Evolutionary conservation across 306 rosid genomes (phyloP).

Genomic region (Rosa rugosa): DNA sequence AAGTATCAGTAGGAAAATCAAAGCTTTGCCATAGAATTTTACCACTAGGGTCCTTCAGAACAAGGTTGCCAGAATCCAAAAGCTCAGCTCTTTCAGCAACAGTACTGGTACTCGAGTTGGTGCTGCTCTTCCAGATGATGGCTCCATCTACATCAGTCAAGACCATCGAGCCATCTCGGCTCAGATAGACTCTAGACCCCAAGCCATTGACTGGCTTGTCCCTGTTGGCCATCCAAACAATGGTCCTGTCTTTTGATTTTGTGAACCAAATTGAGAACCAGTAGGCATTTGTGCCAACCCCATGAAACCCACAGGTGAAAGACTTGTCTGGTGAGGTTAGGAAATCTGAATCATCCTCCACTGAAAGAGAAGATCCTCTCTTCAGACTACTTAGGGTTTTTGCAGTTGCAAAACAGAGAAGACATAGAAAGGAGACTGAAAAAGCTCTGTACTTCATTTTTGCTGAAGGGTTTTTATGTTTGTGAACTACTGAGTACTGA

Average conservation of each 20-base stretch:
- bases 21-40: constrained; percentile 32
- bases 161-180: constrained; percentile 20
- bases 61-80: constrained; percentile 18
- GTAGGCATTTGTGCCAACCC: constrained; percentile 24
- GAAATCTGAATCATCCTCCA: constrained; percentile 1
- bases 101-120: constrained; percentile 4
- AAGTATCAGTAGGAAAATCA: constrained; percentile 27
- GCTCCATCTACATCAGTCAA: constrained; percentile 24
- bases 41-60: constrained; percentile 1
- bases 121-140: constrained; percentile 18
- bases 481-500: background rate
- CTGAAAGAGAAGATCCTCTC: constrained; percentile 4
- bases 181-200: constrained; percentile 18
- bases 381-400: background rate
- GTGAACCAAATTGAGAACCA: constrained; percentile 35
- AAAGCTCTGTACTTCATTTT: constrained; percentile 1
- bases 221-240: constrained; percentile 33
- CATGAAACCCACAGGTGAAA: constrained; percentile 19
- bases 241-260: constrained; percentile 1
- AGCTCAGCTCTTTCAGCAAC: background rate
- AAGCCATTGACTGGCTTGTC: constrained; percentile 25
- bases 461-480: background rate
- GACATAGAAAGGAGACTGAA: background rate
- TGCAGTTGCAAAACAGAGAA: background rate
- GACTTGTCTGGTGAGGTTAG: constrained; percentile 24